Percentiles rank a stretch among this genome's conserved stretches.
These are phyloP conservation scores for Diaporthe destruens DNA, from an alignment of 2,329 filamentous ascomycete species.

Conservation along the genomic window DNA sequence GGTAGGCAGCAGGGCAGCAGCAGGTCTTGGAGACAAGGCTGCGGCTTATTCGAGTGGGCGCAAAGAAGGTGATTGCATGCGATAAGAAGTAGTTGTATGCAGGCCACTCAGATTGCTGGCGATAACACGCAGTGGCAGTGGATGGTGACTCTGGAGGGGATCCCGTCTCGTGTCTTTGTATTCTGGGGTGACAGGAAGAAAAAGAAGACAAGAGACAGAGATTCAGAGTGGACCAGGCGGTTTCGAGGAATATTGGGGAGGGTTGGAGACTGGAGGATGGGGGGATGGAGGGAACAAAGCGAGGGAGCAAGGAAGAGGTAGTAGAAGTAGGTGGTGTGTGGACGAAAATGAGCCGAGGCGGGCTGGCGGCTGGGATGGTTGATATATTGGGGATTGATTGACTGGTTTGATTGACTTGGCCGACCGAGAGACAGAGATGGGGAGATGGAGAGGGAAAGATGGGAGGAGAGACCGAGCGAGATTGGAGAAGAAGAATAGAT, in stretches of 20 bases:
- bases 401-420: not conserved
- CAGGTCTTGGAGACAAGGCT: slow-evolving; percentile 23
- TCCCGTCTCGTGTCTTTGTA: not conserved
- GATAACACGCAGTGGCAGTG: not conserved
- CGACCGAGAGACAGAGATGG: too few species aligned
- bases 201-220: slow-evolving; percentile 8
- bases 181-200: not conserved
- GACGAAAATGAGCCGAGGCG: slow-evolving; percentile 23
- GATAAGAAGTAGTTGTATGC: not conserved
- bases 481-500: not conserved
- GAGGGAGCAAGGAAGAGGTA: slow-evolving; percentile 19
- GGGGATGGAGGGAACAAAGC: slow-evolving; percentile 21
- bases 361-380: slow-evolving; percentile 22
- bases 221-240: slow-evolving; percentile 24
- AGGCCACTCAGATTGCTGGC: not conserved
- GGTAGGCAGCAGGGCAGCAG: slow-evolving; percentile 20
- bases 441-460: not conserved
- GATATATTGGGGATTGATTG: slow-evolving; percentile 17
- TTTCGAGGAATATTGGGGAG: slow-evolving; percentile 11
- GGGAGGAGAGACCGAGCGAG: slow-evolving; percentile 13
- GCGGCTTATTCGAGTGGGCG: slow-evolving; percentile 22
- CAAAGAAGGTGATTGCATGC: not conserved
- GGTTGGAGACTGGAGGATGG: slow-evolving; percentile 22
- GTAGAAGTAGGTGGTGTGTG: slow-evolving; percentile 14
- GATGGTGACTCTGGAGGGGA: not conserved